These are phyloP conservation scores for Talaromyces wortmannii DNA, from an alignment of 495 filamentous ascomycete genomes.

Conservation along the genomic window DNA sequence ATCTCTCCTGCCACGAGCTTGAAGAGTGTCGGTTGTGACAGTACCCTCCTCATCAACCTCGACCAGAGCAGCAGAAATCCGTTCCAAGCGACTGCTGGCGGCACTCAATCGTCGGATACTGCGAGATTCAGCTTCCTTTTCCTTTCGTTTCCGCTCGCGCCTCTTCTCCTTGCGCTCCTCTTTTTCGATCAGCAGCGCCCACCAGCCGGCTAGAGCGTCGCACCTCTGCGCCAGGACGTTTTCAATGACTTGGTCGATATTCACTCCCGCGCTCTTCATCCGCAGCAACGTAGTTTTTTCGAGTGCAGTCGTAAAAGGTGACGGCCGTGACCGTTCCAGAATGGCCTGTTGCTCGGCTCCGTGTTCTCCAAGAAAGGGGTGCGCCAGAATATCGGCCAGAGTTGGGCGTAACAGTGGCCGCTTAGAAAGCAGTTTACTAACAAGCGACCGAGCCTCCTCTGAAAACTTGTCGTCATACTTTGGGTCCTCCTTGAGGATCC, in stretches of 20 bases:
- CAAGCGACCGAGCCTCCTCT: conserved; percentile 65
- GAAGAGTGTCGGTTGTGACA: conserved; percentile 18
- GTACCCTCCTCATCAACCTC: conserved; percentile 70
- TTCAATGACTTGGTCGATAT: conserved; percentile 90
- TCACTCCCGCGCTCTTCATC: conserved; percentile 91
- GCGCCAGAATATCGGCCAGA: conserved; percentile 78
- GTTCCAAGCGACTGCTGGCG: conserved; percentile 76
- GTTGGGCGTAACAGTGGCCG: conserved; percentile 77
- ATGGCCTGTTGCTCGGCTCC: conserved; percentile 88
- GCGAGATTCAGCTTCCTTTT: conserved; percentile 75
- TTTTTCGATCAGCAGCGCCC: conserved; percentile 91
- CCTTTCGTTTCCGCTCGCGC: conserved; percentile 76
- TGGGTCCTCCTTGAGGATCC: conserved; percentile 79
- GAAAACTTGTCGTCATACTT: conserved; percentile 76
- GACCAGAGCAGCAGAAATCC: conserved; percentile 62
- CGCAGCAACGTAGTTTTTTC: conserved; percentile 89
- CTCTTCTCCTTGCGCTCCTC: conserved; percentile 85
- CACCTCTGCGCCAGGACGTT: conserved; percentile 87
- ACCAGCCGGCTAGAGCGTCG: conserved; percentile 90
- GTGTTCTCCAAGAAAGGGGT: conserved; percentile 85
- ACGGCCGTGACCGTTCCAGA: conserved; percentile 72
- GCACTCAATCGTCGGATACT: conserved; percentile 75
- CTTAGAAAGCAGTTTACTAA: conserved; percentile 77
- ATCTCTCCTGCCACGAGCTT: conserved; percentile 44
- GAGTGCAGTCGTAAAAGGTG: conserved; percentile 79